Percentiles rank a stretch among this genome's conserved stretches.
These are phyloP conservation scores for Solanum chacoense DNA, from an alignment of 305 asterid species.

Conservation along the genomic window DNA sequence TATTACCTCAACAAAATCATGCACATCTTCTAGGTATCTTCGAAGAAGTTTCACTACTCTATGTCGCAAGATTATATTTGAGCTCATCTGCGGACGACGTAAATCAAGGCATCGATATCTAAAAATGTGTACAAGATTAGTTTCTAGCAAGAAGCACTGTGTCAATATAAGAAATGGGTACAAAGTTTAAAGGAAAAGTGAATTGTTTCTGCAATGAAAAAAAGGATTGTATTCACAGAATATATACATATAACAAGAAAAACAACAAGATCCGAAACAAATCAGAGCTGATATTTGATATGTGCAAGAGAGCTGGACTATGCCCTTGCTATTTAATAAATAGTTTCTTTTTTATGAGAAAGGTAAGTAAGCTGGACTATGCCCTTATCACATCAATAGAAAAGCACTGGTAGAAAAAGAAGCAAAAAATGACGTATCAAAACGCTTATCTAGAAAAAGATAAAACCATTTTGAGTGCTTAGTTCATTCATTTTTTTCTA, in stretches of 20 bases:
- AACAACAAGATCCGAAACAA: background rate
- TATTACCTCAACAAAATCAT: conserved; percentile 84
- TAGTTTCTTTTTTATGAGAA: background rate
- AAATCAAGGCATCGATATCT: conserved; percentile 94
- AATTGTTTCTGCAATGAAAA: background rate
- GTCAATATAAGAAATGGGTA: background rate
- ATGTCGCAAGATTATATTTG: conserved; percentile 79
- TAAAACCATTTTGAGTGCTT: background rate
- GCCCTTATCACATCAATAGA: background rate
- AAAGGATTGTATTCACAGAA: background rate
- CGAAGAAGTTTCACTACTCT: conserved; percentile 81
- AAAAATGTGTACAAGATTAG: conserved; percentile 7
- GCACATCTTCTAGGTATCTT: conserved; percentile 79
- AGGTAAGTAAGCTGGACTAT: background rate
- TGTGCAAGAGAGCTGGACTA: background rate
- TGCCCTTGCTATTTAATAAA: background rate
- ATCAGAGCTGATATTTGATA: background rate
- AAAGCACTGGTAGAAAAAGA: background rate
- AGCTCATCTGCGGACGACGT: conserved; percentile 67
- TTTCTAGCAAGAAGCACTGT: background rate
- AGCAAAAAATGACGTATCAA: background rate
- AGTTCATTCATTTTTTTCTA: background rate
- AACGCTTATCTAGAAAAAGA: background rate
- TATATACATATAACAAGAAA: background rate
- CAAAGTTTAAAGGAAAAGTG: background rate